Evolutionary conservation across 2,329 filamentous ascomycete genomes (phyloP).

Genomic region (Drechslerella coelobrocha): DNA sequence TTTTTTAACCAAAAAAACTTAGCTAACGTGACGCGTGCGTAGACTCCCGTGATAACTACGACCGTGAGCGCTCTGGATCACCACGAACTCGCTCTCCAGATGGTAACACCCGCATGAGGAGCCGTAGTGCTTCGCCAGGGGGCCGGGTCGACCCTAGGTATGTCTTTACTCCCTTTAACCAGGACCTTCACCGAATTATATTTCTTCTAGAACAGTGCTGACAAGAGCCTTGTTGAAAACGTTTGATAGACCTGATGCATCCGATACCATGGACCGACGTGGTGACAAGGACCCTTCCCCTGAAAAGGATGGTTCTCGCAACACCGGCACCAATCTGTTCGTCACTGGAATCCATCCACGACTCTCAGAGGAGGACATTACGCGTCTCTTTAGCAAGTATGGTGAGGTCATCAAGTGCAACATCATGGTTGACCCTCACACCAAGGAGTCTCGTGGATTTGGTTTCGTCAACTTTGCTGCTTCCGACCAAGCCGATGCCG

Average conservation of each 20-base stretch:
- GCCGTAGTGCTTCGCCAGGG: slow-evolving; percentile 71
- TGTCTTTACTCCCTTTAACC: slow-evolving; percentile 8
- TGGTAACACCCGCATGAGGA: slow-evolving; percentile 58
- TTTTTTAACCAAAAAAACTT: no score
- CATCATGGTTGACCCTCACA: slow-evolving; percentile 99
- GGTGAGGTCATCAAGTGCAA: slow-evolving; percentile 99
- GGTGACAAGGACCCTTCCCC: slow-evolving; percentile 52
- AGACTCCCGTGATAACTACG: slow-evolving; percentile 62
- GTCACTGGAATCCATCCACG: slow-evolving; percentile 97
- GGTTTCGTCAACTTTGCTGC: slow-evolving; percentile 99
- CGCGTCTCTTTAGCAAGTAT: slow-evolving; percentile 97
- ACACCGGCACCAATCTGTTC: slow-evolving; percentile 97
- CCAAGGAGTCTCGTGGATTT: slow-evolving; percentile 97
- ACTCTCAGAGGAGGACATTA: slow-evolving; percentile 86
- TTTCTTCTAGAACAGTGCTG: background rate
- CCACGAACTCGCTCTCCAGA: slow-evolving; percentile 61
- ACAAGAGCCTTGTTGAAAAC: slow-evolving; percentile 52
- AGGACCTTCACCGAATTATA: background rate
- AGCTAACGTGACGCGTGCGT: slow-evolving; percentile 18
- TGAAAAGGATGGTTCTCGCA: slow-evolving; percentile 79
- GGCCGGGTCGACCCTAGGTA: slow-evolving; percentile 64
- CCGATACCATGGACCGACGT: slow-evolving; percentile 56
- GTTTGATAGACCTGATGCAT: slow-evolving; percentile 53
- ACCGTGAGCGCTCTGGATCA: slow-evolving; percentile 72
- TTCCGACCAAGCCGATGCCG: slow-evolving; percentile 91